Evolutionary conservation across 805 yeast species (phyloP), one percentile per base, ranked within the genome.

Genomic region (Ogataea nitratoaversa): DNA sequence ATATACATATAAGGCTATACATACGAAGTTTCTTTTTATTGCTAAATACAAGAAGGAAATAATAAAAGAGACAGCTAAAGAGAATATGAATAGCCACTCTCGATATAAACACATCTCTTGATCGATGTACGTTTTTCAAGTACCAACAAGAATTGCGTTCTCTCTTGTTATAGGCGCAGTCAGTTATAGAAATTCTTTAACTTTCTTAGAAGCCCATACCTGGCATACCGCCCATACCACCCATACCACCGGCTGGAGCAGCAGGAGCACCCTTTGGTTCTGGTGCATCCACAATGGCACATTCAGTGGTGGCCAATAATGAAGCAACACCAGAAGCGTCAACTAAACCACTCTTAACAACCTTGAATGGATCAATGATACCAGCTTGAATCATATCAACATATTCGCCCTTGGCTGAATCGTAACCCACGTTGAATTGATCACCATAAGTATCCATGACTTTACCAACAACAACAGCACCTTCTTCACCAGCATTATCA

Each of bases 321-420:
- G 96, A 88, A 35, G 99, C 98, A 48, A 93, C 97, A 72, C 98
- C 96, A 37, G 95, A 78, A 47, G 99, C 98, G 60, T 93, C 98
- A 42, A 87, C 87, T 59, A 93, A 74, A 47, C 98, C 97, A 57
- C 87, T 82, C 74, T 93, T 87, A 46, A 93, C 96, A 53, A 91
- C 98, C 78, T 89, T 91, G 79, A 91, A 88, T 54, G 99, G 99
- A 68, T 93, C 99, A 58, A 91, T 88, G 70, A 93, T 91, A 76
- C 99, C 99, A 44, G 93, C 82, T 51, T 87, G 87, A 56, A 91
- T 80, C 96, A 93, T 89, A 66, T 93, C 96, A 49, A 93, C 88
- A 73, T 78, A 87, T 70, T 87, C 88, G 54, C 96, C 93, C 67
- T 86, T 87, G 48, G 95, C 76, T 32, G 95, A 82, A 71, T 93